Base-by-base conservation (phyloP, 345 rosid species). In the Boechera stricta region DNA sequence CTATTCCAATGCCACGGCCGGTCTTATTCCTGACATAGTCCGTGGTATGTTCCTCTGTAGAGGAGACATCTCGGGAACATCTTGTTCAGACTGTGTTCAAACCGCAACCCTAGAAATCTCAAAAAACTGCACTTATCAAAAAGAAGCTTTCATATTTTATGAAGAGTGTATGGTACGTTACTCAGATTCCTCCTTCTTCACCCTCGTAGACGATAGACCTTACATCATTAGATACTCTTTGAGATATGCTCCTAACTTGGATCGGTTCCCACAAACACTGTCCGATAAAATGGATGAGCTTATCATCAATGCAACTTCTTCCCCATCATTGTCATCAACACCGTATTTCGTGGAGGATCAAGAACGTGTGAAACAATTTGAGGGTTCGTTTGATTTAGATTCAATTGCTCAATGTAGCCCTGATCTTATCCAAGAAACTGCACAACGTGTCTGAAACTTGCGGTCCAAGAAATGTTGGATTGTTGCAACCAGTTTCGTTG, bases 91-190 rank as follows among this genome's bases (percentile, higher is more conserved):
- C 12, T 88, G 89, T 28, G 85, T 81, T 15, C 13, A 0, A 2
- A 29, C 2, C 1, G 82, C 85, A 2, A 13, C 64, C 12, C 29
- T 6, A 5, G 6, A 74, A 0, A 26, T 82, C 36, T 0, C 10
- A 18, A 36, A 8, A 21, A 21, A 0, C 1, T 85, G 90, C 58
- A 79, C 82, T 0, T 10, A 0, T 11, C 47, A 75, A 21, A 82
- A 66, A 60, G 51, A 48, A 42, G 69, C 84, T 3, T 53, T 77
- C 3, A 9, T 85, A 45, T 82, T 63, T 75, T 82, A 56, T 36
- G 83, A 84, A 15, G 48, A 64, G 53, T 88, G 90, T 71, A 55
- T 73, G 74, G 6, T 86, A 10, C 79, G 85, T 9, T 84, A 84
- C 70, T 79, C 86, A 0, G 65, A 82, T 64, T 32, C 1, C 0